Base-by-base conservation (phyloP, 2,329 filamentous ascomycete species). In the Aspergillus sp. region DNA sequence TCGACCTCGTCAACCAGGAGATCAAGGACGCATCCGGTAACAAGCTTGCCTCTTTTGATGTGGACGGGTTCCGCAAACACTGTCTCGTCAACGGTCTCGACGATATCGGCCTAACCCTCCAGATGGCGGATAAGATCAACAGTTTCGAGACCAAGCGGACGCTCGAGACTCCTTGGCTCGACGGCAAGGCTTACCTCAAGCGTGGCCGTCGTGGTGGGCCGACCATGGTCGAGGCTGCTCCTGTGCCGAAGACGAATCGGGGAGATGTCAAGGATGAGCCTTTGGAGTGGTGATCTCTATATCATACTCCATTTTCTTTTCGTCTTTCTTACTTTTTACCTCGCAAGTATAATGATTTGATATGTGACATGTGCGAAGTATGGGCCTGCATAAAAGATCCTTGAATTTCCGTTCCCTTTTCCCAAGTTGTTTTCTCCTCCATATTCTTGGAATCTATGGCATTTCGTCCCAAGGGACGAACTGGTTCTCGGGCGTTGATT, bases 91-190 rank as follows among this genome's bases (percentile, higher is more conserved):
- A 98, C 71, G 93, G 93, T 0, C 86, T 98, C 9, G 93, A 98
- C 72, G 95, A 98, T 68, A 98, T 98, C 69, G 93, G 93, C 37
- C 79, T 98, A 63, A 98, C 93, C 6, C 91, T 97, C 83, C 90
- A 96, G 78, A 85, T 90, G 78, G 92, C 95, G 63, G 89, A 92
- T 61, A 92, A 96, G 83, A 97, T 98, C 71, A 79, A 84, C 57
- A 83, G 83, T 59, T 96, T 95, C 69, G 93, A 98, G 85, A 79
- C 80, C 67, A 88, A 87, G 75, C 86, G 92, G 72, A 89, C 89
- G 9, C 76, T 82, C 52, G 84, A 91, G 61, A 96, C 90, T 21
- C 93, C 95, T 3, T 98, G 93, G 93, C 79, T 98, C 64, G 91
- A 97, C 70, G 95, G 93, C 35, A 87, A 83, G 43, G 90, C 87